These are phyloP conservation scores for Phanerochaete sordida DNA, from an alignment of 768 basidiomycete species.

Conservation along the genomic window DNA sequence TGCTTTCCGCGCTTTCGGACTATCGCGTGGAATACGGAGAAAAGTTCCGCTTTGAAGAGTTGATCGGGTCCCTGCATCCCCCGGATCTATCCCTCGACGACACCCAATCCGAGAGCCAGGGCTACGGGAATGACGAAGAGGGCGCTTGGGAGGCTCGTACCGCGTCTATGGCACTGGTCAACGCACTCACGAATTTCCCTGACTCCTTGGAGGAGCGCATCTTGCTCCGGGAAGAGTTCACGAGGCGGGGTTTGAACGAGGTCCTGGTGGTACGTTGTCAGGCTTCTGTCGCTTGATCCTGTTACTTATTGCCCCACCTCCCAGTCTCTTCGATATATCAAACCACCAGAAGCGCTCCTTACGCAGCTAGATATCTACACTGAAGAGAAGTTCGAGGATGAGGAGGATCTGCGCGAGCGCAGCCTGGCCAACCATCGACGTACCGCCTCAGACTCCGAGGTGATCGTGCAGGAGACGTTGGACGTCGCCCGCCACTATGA, in stretches of 20 bases:
- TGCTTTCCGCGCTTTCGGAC: slow-evolving; percentile 78
- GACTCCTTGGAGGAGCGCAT: slow-evolving; percentile 78
- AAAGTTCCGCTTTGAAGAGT: slow-evolving; percentile 73
- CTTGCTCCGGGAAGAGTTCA: slow-evolving; percentile 77
- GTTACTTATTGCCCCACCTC: not conserved
- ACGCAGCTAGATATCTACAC: slow-evolving; percentile 78
- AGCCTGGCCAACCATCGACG: slow-evolving; percentile 28
- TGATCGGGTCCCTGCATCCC: slow-evolving; percentile 61
- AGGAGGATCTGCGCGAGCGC: slow-evolving; percentile 76
- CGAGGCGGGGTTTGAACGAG: slow-evolving; percentile 79
- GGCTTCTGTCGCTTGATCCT: not conserved
- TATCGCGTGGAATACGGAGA: slow-evolving; percentile 70
- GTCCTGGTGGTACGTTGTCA: slow-evolving; percentile 65
- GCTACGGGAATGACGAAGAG: slow-evolving; percentile 48
- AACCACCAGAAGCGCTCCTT: slow-evolving; percentile 75
- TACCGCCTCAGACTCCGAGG: slow-evolving; percentile 45
- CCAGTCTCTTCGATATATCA: slow-evolving; percentile 71
- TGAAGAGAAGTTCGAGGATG: slow-evolving; percentile 89
- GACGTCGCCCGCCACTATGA: slow-evolving; percentile 56
- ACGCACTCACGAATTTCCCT: slow-evolving; percentile 73
- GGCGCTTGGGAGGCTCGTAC: slow-evolving; percentile 80
- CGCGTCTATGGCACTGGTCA: slow-evolving; percentile 73
- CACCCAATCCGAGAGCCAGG: slow-evolving; percentile 29
- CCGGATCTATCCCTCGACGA: slow-evolving; percentile 42
- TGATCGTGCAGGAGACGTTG: slow-evolving; percentile 58